Conservation (phyloP, 2,329 filamentous ascomycete genomes). For the Ploettnerulaceae sp. region DNA sequence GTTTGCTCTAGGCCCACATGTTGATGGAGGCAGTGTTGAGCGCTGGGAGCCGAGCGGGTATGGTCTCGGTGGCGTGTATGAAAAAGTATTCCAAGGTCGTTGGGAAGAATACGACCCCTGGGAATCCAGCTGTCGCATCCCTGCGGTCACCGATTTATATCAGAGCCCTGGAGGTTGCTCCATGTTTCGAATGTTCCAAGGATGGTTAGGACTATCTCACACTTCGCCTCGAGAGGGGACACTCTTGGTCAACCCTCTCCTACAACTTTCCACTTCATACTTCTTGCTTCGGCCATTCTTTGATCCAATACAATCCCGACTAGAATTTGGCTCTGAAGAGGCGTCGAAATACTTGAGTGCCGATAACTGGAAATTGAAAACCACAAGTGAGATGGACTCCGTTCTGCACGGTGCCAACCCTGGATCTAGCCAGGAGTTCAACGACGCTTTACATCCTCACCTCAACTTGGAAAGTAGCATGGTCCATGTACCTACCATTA, state of each 20-base stretch:
- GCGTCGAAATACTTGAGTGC: slow-evolving; percentile 42
- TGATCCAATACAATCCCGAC: slow-evolving; percentile 29
- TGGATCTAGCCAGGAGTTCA: slow-evolving; percentile 59
- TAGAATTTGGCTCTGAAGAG: background rate
- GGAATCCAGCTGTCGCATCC: slow-evolving; percentile 66
- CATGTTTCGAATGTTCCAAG: slow-evolving; percentile 86
- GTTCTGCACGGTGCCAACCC: slow-evolving; percentile 66
- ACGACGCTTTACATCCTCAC: slow-evolving; percentile 56
- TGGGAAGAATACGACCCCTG: slow-evolving; percentile 84
- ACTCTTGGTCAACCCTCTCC: slow-evolving; percentile 72
- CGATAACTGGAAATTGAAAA: slow-evolving; percentile 57
- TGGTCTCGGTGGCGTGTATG: slow-evolving; percentile 63
- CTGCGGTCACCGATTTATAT: slow-evolving; percentile 70
- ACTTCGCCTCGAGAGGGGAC: slow-evolving; percentile 73
- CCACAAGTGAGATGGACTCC: slow-evolving; percentile 42
- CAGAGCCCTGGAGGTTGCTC: slow-evolving; percentile 75
- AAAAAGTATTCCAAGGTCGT: slow-evolving; percentile 62
- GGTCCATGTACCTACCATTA: slow-evolving; percentile 58
- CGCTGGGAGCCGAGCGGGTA: slow-evolving; percentile 70
- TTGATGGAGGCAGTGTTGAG: slow-evolving; percentile 70
- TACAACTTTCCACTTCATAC: slow-evolving; percentile 73
- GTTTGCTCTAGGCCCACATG: slow-evolving; percentile 69
- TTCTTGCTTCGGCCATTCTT: slow-evolving; percentile 83
- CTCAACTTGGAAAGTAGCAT: slow-evolving; percentile 56
- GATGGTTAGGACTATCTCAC: slow-evolving; percentile 78